Conservation (phyloP, 2,329 filamentous ascomycete species). For the Fusarium proliferatum region DNA sequence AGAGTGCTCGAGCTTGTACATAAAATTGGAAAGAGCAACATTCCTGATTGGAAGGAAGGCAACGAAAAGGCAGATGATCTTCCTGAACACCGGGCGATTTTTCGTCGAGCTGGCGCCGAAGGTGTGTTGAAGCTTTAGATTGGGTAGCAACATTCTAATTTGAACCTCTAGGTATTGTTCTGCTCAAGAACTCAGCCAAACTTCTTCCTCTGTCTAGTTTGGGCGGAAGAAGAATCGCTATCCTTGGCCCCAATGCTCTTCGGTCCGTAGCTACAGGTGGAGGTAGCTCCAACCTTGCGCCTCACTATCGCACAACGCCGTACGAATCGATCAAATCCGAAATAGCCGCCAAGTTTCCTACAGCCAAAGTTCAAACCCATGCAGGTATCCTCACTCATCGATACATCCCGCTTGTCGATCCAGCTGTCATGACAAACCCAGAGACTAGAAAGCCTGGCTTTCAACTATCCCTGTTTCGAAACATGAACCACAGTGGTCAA, state of each 20-base stretch:
- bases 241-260: conserved; percentile 24
- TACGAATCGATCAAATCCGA: conserved; percentile 13
- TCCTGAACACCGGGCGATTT: conserved; percentile 16
- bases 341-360: neutral
- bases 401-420: conserved; percentile 15
- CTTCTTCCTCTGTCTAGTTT: conserved; percentile 8
- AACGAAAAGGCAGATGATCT: conserved; percentile 22
- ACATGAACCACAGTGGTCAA: conserved; percentile 18
- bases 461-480: conserved; percentile 11
- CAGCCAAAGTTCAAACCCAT: conserved; percentile 2
- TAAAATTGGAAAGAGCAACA: conserved; percentile 13
- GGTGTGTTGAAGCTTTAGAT: neutral
- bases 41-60: conserved; percentile 25
- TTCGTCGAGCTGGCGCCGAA: conserved; percentile 23
- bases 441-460: conserved; percentile 17
- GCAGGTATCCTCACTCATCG: conserved; percentile 26
- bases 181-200: conserved; percentile 15
- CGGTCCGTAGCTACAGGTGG: conserved; percentile 19
- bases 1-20: conserved; percentile 16
- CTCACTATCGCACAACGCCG: conserved; percentile 26
- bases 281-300: conserved; percentile 24
- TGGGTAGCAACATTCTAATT: neutral
- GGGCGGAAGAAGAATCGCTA: neutral
- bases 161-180: conserved; percentile 12
- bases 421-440: conserved; percentile 21